Percentiles rank a stretch among this genome's conserved stretches.
These are phyloP conservation scores for Petasospora fabianii DNA, from an alignment of 1,139 yeast species.

Conservation along the genomic window DNA sequence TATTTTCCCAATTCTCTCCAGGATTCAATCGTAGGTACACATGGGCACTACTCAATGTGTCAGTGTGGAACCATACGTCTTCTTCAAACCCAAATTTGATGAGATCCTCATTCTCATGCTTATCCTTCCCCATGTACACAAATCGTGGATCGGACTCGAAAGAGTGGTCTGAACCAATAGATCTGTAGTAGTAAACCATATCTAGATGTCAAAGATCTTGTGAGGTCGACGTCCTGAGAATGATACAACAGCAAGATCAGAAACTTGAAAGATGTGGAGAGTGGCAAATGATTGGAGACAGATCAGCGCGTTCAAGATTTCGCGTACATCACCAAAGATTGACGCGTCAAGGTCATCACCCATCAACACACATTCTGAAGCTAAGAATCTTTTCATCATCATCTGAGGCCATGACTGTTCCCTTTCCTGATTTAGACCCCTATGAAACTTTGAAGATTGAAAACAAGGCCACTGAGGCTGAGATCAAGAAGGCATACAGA, in stretches of 20 bases:
- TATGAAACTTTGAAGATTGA: slow-evolving; percentile 53
- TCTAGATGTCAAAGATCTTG: too few relatives aligned
- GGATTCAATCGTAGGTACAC: slow-evolving; percentile 59
- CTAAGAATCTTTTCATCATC: not conserved
- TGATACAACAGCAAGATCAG: too few relatives aligned
- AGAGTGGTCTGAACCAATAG: slow-evolving; percentile 37
- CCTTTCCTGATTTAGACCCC: slow-evolving; percentile 61
- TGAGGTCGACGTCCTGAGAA: too few relatives aligned
- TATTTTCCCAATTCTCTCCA: slow-evolving; percentile 43
- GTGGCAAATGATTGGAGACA: too few relatives aligned
- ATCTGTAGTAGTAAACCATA: slow-evolving; percentile 63
- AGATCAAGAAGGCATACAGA: slow-evolving; percentile 69
- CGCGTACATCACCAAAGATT: too few relatives aligned
- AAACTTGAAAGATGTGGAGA: too few relatives aligned
- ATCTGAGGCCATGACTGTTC: slow-evolving; percentile 29
- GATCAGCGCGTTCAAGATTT: too few relatives aligned
- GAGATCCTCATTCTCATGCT: slow-evolving; percentile 69
- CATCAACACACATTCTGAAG: not conserved
- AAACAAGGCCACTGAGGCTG: slow-evolving; percentile 43
- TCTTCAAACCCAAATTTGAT: slow-evolving; percentile 66
- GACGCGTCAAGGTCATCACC: too few relatives aligned
- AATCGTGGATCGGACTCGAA: slow-evolving; percentile 30
- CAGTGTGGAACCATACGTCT: slow-evolving; percentile 84
- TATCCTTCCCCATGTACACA: slow-evolving; percentile 74
- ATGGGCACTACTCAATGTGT: slow-evolving; percentile 77